A percentile compares a stretch with the other conserved stretches of the same genome.
These are phyloP conservation scores for Pulicaria dysenterica DNA, from an alignment of 129 eudicot genomes.

Conservation along the genomic window DNA sequence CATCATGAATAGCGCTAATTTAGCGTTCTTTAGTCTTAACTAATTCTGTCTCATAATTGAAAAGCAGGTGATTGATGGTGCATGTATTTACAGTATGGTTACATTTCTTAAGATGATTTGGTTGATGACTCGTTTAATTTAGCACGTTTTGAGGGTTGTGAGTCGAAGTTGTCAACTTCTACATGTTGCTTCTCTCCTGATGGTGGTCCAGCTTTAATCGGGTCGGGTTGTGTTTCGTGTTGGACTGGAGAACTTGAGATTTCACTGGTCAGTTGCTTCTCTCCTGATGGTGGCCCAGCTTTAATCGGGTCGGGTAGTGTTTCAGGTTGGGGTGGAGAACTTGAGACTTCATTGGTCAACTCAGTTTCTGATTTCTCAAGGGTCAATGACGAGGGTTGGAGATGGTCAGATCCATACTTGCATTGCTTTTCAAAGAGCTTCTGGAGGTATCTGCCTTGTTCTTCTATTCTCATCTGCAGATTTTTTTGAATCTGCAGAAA, in stretches of 20 bases:
- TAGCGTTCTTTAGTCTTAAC: slow-evolving; percentile 21
- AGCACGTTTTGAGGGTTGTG: slow-evolving; percentile 64
- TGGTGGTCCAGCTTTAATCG: slow-evolving; percentile 27
- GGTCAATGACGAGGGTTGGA: slow-evolving; percentile 46
- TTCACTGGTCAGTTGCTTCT: slow-evolving; percentile 19
- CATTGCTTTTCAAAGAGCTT: slow-evolving; percentile 90
- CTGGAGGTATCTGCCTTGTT: slow-evolving; percentile 55
- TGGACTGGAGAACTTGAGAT: slow-evolving; percentile 42
- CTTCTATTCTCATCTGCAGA: slow-evolving; percentile 84
- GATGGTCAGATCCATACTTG: slow-evolving; percentile 56
- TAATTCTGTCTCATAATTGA: background rate
- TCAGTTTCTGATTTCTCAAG: slow-evolving; percentile 41
- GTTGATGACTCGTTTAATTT: slow-evolving; percentile 45
- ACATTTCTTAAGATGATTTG: slow-evolving; percentile 28
- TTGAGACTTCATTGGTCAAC: slow-evolving; percentile 34
- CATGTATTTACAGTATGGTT: slow-evolving; percentile 29
- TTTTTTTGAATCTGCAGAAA: slow-evolving; percentile 81
- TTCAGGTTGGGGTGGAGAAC: slow-evolving; percentile 42
- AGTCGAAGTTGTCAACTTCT: slow-evolving; percentile 39
- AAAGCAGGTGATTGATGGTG: slow-evolving; percentile 13
- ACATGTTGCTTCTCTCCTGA: slow-evolving; percentile 33
- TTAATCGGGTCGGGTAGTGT: slow-evolving; percentile 26
- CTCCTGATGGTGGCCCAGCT: slow-evolving; percentile 39
- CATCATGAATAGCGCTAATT: slow-evolving; percentile 8
- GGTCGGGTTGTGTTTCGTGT: slow-evolving; percentile 31